These are phyloP conservation scores for Cudoniella acicularis DNA, from an alignment of 495 filamentous ascomycete species.

Conservation along the genomic window DNA sequence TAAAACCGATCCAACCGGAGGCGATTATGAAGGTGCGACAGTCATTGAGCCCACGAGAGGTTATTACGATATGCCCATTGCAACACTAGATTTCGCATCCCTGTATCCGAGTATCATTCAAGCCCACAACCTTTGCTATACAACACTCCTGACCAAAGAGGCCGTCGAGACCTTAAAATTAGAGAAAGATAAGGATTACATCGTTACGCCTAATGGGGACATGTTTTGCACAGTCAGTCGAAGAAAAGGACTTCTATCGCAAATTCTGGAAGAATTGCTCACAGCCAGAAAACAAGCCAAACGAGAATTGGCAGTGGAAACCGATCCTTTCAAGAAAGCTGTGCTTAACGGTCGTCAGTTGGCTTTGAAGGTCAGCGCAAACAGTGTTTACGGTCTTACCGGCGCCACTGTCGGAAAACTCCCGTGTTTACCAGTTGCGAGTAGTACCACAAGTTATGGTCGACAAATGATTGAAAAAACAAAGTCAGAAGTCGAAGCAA, in stretches of 20 bases:
- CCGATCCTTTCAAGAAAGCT: conserved; percentile 94
- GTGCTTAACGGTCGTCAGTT: conserved; percentile 97
- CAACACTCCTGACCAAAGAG: conserved; percentile 82
- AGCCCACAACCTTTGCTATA: conserved; percentile 98
- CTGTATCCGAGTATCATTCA: conserved; percentile 99
- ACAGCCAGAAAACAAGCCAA: conserved; percentile 89
- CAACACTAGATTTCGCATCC: conserved; percentile 97
- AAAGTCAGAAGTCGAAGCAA: conserved; percentile 83
- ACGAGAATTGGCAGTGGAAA: conserved; percentile 84
- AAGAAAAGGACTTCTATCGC: conserved; percentile 86
- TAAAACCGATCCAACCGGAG: conserved; percentile 56
- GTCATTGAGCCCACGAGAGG: conserved; percentile 93
- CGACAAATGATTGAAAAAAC: conserved; percentile 99
- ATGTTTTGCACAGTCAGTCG: conserved; percentile 85
- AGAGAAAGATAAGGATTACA: conserved; percentile 89
- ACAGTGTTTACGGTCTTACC: conserved; percentile 96
- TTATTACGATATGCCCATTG: conserved; percentile 91
- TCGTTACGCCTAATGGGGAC: conserved; percentile 90
- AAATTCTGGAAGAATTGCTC: conserved; percentile 93
- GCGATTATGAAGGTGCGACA: conserved; percentile 96
- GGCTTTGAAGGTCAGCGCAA: conserved; percentile 93
- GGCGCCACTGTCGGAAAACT: conserved; percentile 95
- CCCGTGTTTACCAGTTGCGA: conserved; percentile 91
- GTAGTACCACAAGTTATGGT: conserved; percentile 92
- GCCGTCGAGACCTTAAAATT: conserved; percentile 68